Evolutionary conservation across 1,139 yeast species (phyloP).

Genomic region (Pichia sp.): DNA sequence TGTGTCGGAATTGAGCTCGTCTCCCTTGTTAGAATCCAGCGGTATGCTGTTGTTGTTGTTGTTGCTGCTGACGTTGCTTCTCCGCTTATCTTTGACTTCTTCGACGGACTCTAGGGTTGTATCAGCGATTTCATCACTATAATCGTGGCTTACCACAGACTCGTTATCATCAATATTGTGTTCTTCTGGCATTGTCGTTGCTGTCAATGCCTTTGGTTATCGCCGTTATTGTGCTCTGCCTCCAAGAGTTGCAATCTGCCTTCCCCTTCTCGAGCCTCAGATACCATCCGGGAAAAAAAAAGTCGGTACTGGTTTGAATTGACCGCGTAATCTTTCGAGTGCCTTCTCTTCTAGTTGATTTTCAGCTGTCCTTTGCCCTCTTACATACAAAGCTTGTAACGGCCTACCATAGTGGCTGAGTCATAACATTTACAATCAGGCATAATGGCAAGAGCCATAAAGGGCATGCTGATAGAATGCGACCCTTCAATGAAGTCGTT

Average conservation of each 20-base stretch:
- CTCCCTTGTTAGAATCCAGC: constrained; percentile 30
- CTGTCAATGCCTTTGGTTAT: background rate
- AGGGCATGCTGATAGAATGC: constrained; percentile 36
- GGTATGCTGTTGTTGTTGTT: background rate
- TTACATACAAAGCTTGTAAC: background rate
- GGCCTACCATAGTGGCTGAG: background rate
- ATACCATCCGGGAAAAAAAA: background rate
- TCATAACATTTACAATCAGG: background rate
- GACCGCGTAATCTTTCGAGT: background rate
- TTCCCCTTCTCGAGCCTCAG: background rate
- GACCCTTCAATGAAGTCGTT: constrained; percentile 92
- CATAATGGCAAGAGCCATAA: constrained; percentile 38
- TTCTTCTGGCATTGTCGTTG: background rate
- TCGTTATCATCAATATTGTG: background rate
- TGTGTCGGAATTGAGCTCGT: constrained; percentile 14
- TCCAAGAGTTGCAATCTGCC: background rate
- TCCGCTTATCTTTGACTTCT: background rate
- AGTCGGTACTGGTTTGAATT: background rate
- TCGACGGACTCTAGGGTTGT: constrained; percentile 7
- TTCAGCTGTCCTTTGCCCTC: background rate
- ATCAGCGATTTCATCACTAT: constrained; percentile 16
- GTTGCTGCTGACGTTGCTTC: background rate
- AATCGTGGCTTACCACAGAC: constrained; percentile 14
- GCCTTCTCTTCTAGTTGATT: too few species aligned
- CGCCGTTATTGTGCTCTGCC: background rate